Evolutionary conservation across 257 asterid species (phyloP), one percentile per base, ranked within the genome.

Genomic region (Solanum corneliomulleri): DNA sequence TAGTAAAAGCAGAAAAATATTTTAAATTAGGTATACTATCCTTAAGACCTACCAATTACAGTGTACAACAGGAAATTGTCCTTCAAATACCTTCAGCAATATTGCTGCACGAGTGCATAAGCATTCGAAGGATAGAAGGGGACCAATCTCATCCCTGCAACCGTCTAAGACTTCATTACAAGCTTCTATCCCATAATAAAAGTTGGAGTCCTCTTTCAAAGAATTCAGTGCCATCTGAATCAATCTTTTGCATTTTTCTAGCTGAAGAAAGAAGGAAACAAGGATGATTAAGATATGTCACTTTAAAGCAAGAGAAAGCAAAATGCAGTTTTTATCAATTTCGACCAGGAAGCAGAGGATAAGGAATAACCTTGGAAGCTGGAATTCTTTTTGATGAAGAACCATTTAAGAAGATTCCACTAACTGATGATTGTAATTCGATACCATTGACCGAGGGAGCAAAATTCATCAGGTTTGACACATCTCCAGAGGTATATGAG

Each of bases 101-200:
- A 97, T 91, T 88, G 96, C 91, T 47, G 99, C 98, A 66, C 99
- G 99, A 47, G 90, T 88, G 90, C 99, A 97, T 91, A 97, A 89
- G 91, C 98, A 93, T 62, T 96, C 98, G 11, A 90, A 94, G 92
- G 92, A 82, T 87, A 96, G 89, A 87, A 91, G 88, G 56, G 93
- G 88, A 21, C 94, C 98, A 81, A 96, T 92, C 87, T 93, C 96
- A 90, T 86, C 92, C 80, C 94, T 96, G 90, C 86, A 93, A 89
- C 93, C 92, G 86, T 94, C 95, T 93, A 97, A 87, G 91, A 96
- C 97, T 90, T 97, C 99, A 90, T 95, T 92, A 90, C 99, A 97
- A 89, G 97, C 98, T 88, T 95, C 98, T 88, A 97, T 95, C 89
- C 96, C 99, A 86, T 94, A 83, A 86, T 94, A 92, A 92, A 78